These are phyloP conservation scores for Ceratocystis cubensis DNA, from an alignment of 2,329 filamentous ascomycete genomes.

Conservation along the genomic window DNA sequence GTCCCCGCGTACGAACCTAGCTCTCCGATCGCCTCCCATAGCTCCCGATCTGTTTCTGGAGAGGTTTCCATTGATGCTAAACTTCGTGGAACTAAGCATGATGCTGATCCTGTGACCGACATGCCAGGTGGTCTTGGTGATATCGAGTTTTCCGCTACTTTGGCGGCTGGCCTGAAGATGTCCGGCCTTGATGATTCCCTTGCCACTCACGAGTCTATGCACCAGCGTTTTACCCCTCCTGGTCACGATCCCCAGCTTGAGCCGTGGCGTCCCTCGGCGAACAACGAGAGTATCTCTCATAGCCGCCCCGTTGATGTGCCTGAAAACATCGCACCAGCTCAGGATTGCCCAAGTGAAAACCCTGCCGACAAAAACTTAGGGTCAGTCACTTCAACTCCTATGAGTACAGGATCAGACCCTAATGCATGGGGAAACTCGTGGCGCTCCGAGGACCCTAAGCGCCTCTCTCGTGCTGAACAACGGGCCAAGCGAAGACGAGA, in stretches of 20 bases:
- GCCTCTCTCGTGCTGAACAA: conserved; percentile 7
- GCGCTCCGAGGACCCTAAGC: conserved; percentile 1
- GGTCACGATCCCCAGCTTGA: conserved; percentile 9
- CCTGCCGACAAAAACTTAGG: conserved; percentile 13
- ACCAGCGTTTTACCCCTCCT: conserved; percentile 11
- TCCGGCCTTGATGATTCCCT: not conserved
- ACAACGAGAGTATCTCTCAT: not conserved
- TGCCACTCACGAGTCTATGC: conserved; percentile 10
- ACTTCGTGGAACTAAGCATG: not conserved
- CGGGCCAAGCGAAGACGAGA: conserved; percentile 9
- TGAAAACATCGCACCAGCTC: not conserved
- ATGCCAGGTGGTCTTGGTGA: conserved; percentile 9
- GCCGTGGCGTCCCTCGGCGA: not conserved
- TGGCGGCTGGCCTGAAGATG: conserved; percentile 14
- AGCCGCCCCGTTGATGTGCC: not conserved
- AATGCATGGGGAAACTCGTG: conserved; percentile 10
- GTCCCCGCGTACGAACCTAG: conserved; percentile 17
- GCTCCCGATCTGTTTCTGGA: conserved; percentile 25
- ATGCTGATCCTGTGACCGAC: not conserved
- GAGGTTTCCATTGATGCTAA: not conserved
- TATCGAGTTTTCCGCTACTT: conserved; percentile 15
- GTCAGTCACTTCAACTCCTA: not conserved
- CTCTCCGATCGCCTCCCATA: conserved; percentile 17
- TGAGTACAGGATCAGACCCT: conserved; percentile 9
- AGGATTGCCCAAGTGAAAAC: conserved; percentile 8